Evolutionary conservation across 257 asterid genomes (phyloP).

Genomic region (Capsicum pubescens): DNA sequence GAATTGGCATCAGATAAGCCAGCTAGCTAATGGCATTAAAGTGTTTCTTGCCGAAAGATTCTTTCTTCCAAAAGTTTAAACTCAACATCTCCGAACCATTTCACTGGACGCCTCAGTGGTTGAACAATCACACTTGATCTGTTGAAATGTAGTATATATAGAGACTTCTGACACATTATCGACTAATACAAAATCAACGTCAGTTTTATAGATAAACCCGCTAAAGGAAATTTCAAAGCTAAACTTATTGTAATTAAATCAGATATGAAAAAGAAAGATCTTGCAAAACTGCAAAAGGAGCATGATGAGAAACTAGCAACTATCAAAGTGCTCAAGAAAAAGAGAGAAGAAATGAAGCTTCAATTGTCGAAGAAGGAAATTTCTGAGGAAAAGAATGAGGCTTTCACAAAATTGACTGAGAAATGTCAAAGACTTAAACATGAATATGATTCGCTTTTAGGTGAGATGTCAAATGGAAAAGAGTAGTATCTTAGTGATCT

Average conservation of each 20-base stretch:
- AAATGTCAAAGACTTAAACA: constrained; percentile 26
- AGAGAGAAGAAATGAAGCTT: constrained; percentile 28
- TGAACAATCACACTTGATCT: too few relatives aligned
- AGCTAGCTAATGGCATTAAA: too few relatives aligned
- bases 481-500: neutral
- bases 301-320: neutral
- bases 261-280: neutral
- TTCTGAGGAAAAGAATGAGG: constrained; percentile 19
- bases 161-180: too few relatives aligned
- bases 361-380: neutral
- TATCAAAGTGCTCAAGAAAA: constrained; percentile 25
- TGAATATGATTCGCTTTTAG: constrained; percentile 23
- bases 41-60: too few relatives aligned
- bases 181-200: neutral
- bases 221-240: neutral
- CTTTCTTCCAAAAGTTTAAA: too few relatives aligned
- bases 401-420: constrained; percentile 20
- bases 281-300: constrained; percentile 23
- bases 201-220: neutral
- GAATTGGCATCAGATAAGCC: too few relatives aligned
- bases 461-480: constrained; percentile 7
- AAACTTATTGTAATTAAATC: neutral
- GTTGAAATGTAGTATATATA: too few relatives aligned
- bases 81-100: too few relatives aligned
- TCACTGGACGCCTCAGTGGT: too few relatives aligned